These are phyloP conservation scores for Fusarium duplospermum DNA, from an alignment of 2,329 filamentous ascomycete species.

Conservation along the genomic window DNA sequence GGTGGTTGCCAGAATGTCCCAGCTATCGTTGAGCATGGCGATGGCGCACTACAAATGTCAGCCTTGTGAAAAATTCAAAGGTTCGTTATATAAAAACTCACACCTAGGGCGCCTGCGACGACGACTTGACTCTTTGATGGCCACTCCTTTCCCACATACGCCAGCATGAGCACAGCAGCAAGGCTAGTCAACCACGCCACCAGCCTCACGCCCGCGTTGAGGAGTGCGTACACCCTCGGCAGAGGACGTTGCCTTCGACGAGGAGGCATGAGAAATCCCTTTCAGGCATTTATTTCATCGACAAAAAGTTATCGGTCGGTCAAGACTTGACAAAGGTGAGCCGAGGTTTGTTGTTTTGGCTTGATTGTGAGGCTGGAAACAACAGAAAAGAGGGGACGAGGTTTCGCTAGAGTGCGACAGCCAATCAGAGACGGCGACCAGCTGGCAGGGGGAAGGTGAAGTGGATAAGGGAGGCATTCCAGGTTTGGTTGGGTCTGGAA, in stretches of 20 bases:
- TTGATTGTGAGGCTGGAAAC: constrained; percentile 14
- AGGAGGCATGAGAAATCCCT: constrained; percentile 29
- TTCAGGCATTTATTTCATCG: neutral
- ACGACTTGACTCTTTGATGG: constrained; percentile 43
- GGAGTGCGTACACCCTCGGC: constrained; percentile 30
- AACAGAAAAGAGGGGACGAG: neutral
- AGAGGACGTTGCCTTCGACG: constrained; percentile 21
- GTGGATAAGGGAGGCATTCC: constrained; percentile 20
- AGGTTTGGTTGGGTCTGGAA: constrained; percentile 21
- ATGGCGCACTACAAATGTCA: constrained; percentile 43
- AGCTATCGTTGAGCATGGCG: constrained; percentile 53
- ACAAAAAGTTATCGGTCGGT: neutral
- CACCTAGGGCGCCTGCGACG: constrained; percentile 48
- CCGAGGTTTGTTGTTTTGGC: neutral
- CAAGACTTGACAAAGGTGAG: neutral
- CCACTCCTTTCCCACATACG: constrained; percentile 49
- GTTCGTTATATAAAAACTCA: constrained; percentile 33
- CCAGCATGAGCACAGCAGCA: constrained; percentile 47
- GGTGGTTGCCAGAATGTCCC: constrained; percentile 48
- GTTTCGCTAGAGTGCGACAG: neutral
- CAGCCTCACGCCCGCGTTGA: constrained; percentile 42
- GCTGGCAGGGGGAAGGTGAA: neutral
- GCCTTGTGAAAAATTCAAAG: neutral
- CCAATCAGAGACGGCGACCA: constrained; percentile 12
- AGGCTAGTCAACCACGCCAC: constrained; percentile 49